Percentiles rank a stretch among this genome's conserved stretches.
phyloP scores from a whole-genome alignment of 2,329 filamentous ascomycete species.

The Aspergillus carbonarius region DNA sequence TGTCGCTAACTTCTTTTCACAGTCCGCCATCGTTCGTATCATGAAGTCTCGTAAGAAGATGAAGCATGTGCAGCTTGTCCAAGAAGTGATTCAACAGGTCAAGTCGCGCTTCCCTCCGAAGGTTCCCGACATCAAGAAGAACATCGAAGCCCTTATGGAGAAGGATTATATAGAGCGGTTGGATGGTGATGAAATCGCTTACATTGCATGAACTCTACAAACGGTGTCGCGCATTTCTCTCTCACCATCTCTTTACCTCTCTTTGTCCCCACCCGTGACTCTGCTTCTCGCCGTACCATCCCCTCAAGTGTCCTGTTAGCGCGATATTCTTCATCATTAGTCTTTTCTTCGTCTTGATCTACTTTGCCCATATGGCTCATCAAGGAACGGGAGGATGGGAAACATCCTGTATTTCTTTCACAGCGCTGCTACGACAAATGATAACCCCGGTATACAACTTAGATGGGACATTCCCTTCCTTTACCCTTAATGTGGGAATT shows the following conservation, averaged over 20 bases:
- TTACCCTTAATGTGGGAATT: not conserved
- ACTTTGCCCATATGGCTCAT: conserved; percentile 1
- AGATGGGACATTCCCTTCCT: not conserved
- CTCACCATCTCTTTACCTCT: conserved; percentile 6
- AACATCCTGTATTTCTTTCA: not conserved
- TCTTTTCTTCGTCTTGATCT: not conserved
- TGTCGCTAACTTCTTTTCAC: conserved; percentile 13
- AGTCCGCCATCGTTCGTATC: conserved; percentile 98
- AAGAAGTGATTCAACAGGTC: conserved; percentile 95
- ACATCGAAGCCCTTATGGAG: conserved; percentile 96
- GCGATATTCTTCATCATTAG: not conserved
- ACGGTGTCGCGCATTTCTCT: not conserved
- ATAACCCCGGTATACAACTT: not conserved
- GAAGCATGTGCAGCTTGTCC: conserved; percentile 93
- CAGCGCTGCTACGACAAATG: conserved; percentile 7
- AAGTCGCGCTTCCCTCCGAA: conserved; percentile 89
- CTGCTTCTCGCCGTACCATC: not conserved
- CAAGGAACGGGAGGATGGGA: conserved; percentile 3
- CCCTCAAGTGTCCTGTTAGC: not conserved
- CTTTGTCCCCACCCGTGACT: not conserved
- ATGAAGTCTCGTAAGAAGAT: conserved; percentile 99
- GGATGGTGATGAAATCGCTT: conserved; percentile 91
- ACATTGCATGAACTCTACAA: conserved; percentile 68
- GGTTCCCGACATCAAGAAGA: conserved; percentile 97
- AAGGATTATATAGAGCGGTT: conserved; percentile 98